Conservation (phyloP, 305 asterid species). For the Stenogyne calaminthoides region DNA sequence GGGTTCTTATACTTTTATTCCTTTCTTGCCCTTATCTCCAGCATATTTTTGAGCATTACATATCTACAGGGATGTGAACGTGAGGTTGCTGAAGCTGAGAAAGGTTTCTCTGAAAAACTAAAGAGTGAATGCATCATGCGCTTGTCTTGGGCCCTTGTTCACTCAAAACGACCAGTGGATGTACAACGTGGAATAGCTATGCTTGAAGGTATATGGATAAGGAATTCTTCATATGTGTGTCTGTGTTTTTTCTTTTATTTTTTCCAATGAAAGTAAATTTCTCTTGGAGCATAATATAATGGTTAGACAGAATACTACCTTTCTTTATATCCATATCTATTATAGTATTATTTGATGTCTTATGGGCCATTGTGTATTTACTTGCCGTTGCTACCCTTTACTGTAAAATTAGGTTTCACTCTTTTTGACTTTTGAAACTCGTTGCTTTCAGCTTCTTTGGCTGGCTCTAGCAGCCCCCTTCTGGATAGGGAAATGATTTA, state of each 20-base stretch:
- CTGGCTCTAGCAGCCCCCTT: conserved; percentile 50
- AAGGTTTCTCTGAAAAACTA: conserved; percentile 63
- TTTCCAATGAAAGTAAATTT: background rate
- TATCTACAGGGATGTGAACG: conserved; percentile 83
- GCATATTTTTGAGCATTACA: conserved; percentile 23
- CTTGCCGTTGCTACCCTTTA: background rate
- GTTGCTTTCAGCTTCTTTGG: conserved; percentile 66
- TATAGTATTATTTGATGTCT: conserved; percentile 9
- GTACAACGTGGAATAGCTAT: conserved; percentile 96
- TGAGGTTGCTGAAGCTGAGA: conserved; percentile 84
- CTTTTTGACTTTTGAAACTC: conserved; percentile 28
- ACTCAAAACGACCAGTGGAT: conserved; percentile 74
- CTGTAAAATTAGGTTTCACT: conserved; percentile 18
- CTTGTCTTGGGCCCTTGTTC: conserved; percentile 95
- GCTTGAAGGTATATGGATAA: conserved; percentile 73
- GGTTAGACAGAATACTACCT: background rate
- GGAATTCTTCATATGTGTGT: conserved; percentile 8
- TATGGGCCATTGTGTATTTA: background rate
- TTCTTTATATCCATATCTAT: background rate
- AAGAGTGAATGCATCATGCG: conserved; percentile 87
- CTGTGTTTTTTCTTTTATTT: background rate
- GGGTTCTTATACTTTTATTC: background rate
- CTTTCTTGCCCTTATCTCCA: conserved; percentile 1
- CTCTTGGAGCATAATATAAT: background rate
- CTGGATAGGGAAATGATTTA: conserved; percentile 68